phyloP scores from a whole-genome alignment of 805 yeast species.

The Osmozyma mogii region DNA sequence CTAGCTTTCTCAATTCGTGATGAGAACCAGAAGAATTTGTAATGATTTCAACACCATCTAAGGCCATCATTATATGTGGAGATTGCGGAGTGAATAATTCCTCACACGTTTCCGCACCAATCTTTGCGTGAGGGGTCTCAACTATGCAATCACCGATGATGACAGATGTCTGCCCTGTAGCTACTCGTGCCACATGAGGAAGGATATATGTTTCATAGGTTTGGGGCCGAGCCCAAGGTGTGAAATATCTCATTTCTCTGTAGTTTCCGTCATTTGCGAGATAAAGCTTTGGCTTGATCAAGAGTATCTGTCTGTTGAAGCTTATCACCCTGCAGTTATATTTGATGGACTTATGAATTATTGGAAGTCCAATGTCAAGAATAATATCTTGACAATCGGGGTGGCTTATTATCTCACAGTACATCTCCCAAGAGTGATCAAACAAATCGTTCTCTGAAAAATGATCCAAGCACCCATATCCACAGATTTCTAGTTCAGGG shows the following conservation, averaged over 20 bases:
- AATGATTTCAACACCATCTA: slow-evolving; percentile 96
- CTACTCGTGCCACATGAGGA: slow-evolving; percentile 59
- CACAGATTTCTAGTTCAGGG: slow-evolving; percentile 91
- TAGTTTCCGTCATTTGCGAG: slow-evolving; percentile 97
- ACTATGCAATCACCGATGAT: slow-evolving; percentile 88
- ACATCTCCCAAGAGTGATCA: slow-evolving; percentile 92
- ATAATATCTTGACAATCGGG: slow-evolving; percentile 68
- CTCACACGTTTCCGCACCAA: slow-evolving; percentile 98
- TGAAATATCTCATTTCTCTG: slow-evolving; percentile 94
- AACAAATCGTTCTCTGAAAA: slow-evolving; percentile 84
- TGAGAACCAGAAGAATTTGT: slow-evolving; percentile 98
- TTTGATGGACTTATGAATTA: slow-evolving; percentile 76
- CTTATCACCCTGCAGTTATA: slow-evolving; percentile 89
- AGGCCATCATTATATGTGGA: slow-evolving; percentile 85
- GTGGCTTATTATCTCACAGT: slow-evolving; percentile 62
- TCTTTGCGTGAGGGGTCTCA: slow-evolving; percentile 73
- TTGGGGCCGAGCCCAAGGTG: slow-evolving; percentile 84
- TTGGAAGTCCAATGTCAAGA: slow-evolving; percentile 92
- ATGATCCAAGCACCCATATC: slow-evolving; percentile 93
- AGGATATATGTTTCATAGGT: slow-evolving; percentile 65
- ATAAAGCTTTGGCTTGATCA: slow-evolving; percentile 89
- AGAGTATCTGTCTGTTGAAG: slow-evolving; percentile 65
- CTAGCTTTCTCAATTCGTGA: slow-evolving; percentile 86
- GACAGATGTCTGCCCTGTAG: slow-evolving; percentile 60
- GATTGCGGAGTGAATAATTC: slow-evolving; percentile 94